These are phyloP conservation scores for Wallacemonas sp. DNA, from an alignment of 208 protist genomes.

Conservation along the genomic window DNA sequence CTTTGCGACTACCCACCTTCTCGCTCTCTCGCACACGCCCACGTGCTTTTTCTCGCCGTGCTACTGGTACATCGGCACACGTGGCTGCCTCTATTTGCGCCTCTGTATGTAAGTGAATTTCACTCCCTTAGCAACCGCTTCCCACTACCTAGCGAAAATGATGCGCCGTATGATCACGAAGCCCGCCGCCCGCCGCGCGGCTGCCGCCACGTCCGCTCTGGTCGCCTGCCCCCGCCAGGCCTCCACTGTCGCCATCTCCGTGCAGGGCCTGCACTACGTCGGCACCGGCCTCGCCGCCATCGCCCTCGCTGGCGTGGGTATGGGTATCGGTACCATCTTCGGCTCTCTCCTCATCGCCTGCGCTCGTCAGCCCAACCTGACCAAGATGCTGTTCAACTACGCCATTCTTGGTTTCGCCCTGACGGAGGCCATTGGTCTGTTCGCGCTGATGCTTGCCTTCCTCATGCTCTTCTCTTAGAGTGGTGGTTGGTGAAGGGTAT, in stretches of 20 bases:
- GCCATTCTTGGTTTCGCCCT: too few relatives aligned
- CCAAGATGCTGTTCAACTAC: constrained; percentile 83
- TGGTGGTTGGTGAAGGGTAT: not conserved
- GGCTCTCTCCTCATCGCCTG: constrained; percentile 63
- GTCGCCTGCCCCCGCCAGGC: constrained; percentile 35
- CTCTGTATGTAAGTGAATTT: too few relatives aligned
- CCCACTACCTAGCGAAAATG: constrained; percentile 47
- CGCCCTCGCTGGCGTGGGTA: too few relatives aligned
- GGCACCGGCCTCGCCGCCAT: too few relatives aligned
- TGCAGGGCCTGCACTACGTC: too few relatives aligned
- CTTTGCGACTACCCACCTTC: too few relatives aligned
- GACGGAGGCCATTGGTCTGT: constrained; percentile 85
- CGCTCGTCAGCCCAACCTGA: constrained; percentile 74
- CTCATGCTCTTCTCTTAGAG: constrained; percentile 89
- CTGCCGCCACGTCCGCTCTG: constrained; percentile 33
- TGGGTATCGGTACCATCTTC: too few relatives aligned
- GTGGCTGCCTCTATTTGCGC: too few relatives aligned
- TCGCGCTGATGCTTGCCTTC: constrained; percentile 84
- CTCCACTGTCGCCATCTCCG: constrained; percentile 68
- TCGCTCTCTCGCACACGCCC: too few relatives aligned
- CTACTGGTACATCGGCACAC: too few relatives aligned
- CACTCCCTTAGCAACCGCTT: too few relatives aligned
- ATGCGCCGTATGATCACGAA: constrained; percentile 56
- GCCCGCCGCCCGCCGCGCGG: constrained; percentile 33
- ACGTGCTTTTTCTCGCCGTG: too few relatives aligned